A percentile compares a stretch with the other conserved stretches of the same genome.
Conservation (phyloP, 2,329 filamentous ascomycete genomes). For the Pyrenochaeta sp. region DNA sequence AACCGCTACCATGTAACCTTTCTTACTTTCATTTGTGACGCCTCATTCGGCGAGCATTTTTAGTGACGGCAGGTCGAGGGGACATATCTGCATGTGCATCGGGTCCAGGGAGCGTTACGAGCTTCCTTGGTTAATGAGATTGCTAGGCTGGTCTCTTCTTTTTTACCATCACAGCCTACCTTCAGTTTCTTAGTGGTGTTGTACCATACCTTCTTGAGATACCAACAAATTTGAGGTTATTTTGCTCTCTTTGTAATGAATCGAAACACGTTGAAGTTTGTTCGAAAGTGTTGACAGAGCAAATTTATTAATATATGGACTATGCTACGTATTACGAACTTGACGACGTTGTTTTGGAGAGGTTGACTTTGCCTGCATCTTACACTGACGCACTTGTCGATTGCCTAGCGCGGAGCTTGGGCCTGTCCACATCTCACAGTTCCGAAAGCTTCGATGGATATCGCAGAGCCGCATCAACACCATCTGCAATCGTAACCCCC, state of each 20-base stretch:
- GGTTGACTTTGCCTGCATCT: background rate
- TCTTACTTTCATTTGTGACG: conserved; percentile 16
- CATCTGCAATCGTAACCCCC: conserved; percentile 25
- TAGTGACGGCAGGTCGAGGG: background rate
- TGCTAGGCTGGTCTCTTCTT: conserved; percentile 3
- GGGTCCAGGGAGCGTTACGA: background rate
- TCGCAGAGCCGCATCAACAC: conserved; percentile 48
- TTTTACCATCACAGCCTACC: background rate
- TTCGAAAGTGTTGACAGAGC: too few species aligned
- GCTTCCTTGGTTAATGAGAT: background rate
- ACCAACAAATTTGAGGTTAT: conserved; percentile 20
- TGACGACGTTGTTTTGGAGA: too few species aligned
- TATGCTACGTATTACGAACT: too few species aligned
- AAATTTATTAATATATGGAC: too few species aligned
- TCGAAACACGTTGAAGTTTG: conserved; percentile 1
- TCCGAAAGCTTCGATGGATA: conserved; percentile 42
- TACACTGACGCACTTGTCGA: conserved; percentile 24
- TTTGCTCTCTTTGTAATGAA: too few species aligned
- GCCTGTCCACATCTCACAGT: conserved; percentile 23
- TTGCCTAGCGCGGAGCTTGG: conserved; percentile 30
- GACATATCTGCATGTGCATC: background rate
- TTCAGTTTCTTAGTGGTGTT: background rate
- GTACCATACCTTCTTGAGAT: conserved; percentile 26
- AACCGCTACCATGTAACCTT: conserved; percentile 64
- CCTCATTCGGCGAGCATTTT: background rate